Evolutionary conservation across 371 early-diverging fungal genomes (phyloP).

Genomic region (Syncephalastrum racemosum): DNA sequence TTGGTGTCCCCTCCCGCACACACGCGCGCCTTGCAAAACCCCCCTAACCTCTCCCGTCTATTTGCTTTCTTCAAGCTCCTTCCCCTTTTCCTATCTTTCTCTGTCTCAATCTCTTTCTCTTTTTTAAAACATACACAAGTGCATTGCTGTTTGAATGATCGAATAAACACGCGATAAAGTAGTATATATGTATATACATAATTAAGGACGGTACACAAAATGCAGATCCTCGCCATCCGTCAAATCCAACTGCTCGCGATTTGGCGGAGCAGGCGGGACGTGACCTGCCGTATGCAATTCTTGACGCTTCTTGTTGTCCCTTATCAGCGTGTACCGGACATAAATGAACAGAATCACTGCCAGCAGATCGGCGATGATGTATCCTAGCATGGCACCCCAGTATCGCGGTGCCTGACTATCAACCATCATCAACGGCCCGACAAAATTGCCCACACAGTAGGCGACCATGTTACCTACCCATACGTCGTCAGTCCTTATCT

Average conservation of each 20-base stretch:
- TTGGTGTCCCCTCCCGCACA: neutral
- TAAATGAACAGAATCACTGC: conserved; percentile 18
- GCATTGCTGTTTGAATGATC: too few relatives aligned
- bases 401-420: conserved; percentile 16
- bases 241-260: conserved; percentile 23
- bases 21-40: neutral
- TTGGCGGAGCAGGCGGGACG: conserved; percentile 5
- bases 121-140: neutral
- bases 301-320: conserved; percentile 15
- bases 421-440: conserved; percentile 25
- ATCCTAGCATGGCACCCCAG: conserved; percentile 19
- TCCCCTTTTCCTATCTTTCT: conserved; percentile 3
- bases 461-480: conserved; percentile 22
- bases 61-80: conserved; percentile 5
- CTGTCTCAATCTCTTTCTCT: conserved; percentile 10
- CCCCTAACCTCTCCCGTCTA: neutral
- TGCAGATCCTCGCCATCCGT: conserved; percentile 41
- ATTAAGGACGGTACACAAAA: conserved; percentile 36
- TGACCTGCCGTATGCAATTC: conserved; percentile 4
- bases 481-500: too few relatives aligned
- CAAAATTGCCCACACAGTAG: conserved; percentile 23
- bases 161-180: too few relatives aligned
- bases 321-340: conserved; percentile 8
- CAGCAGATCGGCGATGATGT: conserved; percentile 27
- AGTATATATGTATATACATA: too few relatives aligned